Base-by-base conservation (phyloP, 257 asterid genomes). In the Henckelia pumila region DNA sequence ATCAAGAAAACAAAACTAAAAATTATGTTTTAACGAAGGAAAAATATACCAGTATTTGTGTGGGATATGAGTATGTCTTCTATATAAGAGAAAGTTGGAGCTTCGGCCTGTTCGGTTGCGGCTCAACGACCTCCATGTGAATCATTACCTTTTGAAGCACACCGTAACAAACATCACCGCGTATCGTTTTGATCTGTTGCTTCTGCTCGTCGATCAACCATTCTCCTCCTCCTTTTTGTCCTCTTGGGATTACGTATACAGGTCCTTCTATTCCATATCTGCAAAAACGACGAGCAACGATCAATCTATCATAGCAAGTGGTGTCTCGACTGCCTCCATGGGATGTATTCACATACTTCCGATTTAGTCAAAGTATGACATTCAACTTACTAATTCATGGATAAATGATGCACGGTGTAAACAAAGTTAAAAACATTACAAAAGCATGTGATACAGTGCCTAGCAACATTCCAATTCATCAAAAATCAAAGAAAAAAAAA, bases 251-350 rank as follows among this genome's bases (percentile, higher is more conserved):
- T 78, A 88, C 77, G 82, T 85, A 77, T 26, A 93, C 95, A 0
- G 97, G 97, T 67, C 99, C 99, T 84, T 93, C 99, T 7, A 93
- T 93, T 71, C 99, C 99, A 63, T 79, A 93, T 68, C 99, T 93
- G 84, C 57, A 75, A 62, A 40, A 62, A 40, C 26, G n/a, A 68
- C 7, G 33, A 44, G 6, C 33, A 60, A 28, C 22, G 13, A 3
- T 37, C 4, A 56, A 67, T 49, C 22, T 32, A 62, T 44, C 8
- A 57, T 50, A 44, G 61, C 28, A 37, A 22, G 61, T 32, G 8
- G 62, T 59, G 61, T 22, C 66, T 6, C 5, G 7, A 65, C 44
- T 40, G 52, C 17, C 63, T 22, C 35, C 25, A 26, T 35, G 3
- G 58, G 26, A 9, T 2, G n/a, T 16, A 19, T 29, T 16, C 35